Evolutionary conservation across 768 basidiomycete species (phyloP), one percentile per base, ranked within the genome.

Genomic region (Mycena galericulata): DNA sequence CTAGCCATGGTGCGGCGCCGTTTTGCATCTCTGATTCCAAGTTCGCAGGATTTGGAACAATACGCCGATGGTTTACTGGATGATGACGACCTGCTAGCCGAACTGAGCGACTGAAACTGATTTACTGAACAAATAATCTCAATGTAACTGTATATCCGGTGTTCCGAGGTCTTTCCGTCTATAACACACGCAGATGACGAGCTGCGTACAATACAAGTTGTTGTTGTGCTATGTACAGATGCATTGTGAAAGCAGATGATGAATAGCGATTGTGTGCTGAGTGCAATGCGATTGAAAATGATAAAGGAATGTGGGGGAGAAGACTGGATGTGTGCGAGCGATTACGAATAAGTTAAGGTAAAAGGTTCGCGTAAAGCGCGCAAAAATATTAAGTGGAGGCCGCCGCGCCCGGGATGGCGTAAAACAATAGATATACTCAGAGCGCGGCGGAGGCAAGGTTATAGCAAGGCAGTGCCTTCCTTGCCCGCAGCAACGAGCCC

Each of bases 401-500:
- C 49, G 64, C 68, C 36, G 60, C 30, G 58, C 63, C 11, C 29
- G 26, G 24, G 45, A 9, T 43, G 34, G 34, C 30, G 27, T n/a
- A 49, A 29, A 62, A 18, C 58, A 49, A 65, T 29, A 29, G 64
- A 59, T 56, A 67, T 56, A 40, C 24, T 32, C 41, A 36, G 51
- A 64, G 57, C 53, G 14, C 41, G 49, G 58, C 58, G 65, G 60
- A 49, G 45, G 61, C 47, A 58, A 64, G 47, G 54, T 71, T 79
- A 92, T 79, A 92, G 80, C 56, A 94, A 81, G 22, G 87, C 92
- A 7, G 81, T 76, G 32, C 81, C 83, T 18, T 92, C 89, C 74
- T 86, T 88, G 59, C 93, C 92, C 9, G 85, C 77, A 17, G 82
- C 85, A 22, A 93, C 92, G 32, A 94, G 88, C 46, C 75, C 84